These are phyloP conservation scores for Zygosaccharomyces rouxii DNA, from an alignment of 805 yeast species.

Conservation along the genomic window DNA sequence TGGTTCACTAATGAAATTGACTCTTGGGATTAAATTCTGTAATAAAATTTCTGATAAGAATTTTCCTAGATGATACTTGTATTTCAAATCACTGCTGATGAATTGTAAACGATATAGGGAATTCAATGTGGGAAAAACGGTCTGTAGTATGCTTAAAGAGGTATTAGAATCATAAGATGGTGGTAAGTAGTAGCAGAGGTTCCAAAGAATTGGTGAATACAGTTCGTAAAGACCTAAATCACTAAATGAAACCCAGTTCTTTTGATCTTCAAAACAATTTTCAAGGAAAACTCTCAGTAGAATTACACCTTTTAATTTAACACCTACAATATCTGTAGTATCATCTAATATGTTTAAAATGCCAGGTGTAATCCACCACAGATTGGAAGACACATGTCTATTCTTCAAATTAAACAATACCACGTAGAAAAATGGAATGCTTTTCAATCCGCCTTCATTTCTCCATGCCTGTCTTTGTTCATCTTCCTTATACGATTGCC, in stretches of 20 bases:
- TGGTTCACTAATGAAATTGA: constrained; percentile 20
- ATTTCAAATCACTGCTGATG: constrained; percentile 1
- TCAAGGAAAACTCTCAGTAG: constrained; percentile 21
- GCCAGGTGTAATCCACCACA: constrained; percentile 36
- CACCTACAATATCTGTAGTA: constrained; percentile 23
- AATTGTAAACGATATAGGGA: constrained; percentile 21
- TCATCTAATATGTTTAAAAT: constrained; percentile 32
- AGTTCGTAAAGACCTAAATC: constrained; percentile 27
- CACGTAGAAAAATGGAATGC: constrained; percentile 25
- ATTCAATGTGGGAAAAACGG: constrained; percentile 23
- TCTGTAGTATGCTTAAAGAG: constrained; percentile 16
- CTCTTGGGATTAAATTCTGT: constrained; percentile 28
- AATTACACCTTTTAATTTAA: constrained; percentile 27
- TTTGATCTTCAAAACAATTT: constrained; percentile 13
- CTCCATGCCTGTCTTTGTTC: constrained; percentile 21
- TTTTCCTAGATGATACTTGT: constrained; percentile 14
- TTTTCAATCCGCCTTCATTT: constrained; percentile 22
- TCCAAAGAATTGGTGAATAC: constrained; percentile 25
- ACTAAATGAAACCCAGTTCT: constrained; percentile 22
- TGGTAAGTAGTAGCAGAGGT: constrained; percentile 30
- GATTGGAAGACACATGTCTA: constrained; percentile 24
- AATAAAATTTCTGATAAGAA: constrained; percentile 25
- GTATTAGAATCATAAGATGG: constrained; percentile 22
- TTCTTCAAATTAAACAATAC: constrained; percentile 18
- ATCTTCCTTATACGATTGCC: constrained; percentile 21